Base-by-base conservation (phyloP, 2,329 filamentous ascomycete genomes). In the Ascochyta pisi region DNA sequence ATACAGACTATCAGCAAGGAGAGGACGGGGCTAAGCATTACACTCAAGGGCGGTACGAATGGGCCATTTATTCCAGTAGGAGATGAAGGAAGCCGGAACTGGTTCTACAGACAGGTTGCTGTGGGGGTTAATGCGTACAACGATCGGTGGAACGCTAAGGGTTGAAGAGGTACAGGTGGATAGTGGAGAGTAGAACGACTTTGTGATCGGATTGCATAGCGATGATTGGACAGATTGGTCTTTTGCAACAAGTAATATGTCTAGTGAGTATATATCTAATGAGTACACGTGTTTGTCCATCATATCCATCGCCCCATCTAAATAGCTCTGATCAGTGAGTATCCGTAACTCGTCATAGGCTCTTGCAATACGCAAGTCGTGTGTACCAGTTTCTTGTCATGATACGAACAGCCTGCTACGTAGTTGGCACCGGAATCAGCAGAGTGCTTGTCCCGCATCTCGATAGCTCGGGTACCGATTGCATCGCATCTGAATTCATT, bases 1-100 rank as follows among this genome's bases (percentile, higher is more conserved):
- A 87, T 99, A 19, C 93, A 98, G 81, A 98, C 93, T 0, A 98
- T 99, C 63, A 90, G 89, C 41, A 99, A 98, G 80, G 96, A 99
- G 82, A 83, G 95, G 48, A 99, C 95, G 0, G 96, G 95, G 0
- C 87, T 99, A 78, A 93, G 91, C 64, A 85, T 99, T 60, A 89
- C 90, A 42, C 79, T 98, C 63, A 90, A 96, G 65, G 94, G 93
- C 10, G 94, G 93, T 3, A 91, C 89, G 2, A 96, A 96, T 73
- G 95, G 95, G 0, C 95, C 95, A 2, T 99, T 98, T 71, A 88
- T 99, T 6, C 95, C 95, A 0, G 90, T 98, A 6, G 89, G 87
- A n/a, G 92, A 96, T 68, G 94, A 97, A 76, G 90, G 88, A 57
- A 81, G 80, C 42, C 77, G 86, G 69, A 88, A 89, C 69, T 89